These are phyloP conservation scores for Salix brachista DNA, from an alignment of 345 rosid species.

Conservation along the genomic window DNA sequence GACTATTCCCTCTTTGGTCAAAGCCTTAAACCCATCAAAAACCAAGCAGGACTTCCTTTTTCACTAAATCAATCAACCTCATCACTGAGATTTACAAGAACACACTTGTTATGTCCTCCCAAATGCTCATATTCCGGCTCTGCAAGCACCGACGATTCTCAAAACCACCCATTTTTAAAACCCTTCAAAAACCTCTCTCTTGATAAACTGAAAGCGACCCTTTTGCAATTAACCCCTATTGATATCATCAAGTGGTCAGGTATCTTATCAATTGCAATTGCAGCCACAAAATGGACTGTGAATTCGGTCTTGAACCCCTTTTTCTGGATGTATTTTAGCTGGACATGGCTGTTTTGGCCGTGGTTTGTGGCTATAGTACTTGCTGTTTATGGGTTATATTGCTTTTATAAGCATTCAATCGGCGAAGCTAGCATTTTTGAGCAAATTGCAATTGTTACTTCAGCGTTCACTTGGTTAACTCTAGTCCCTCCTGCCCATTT, in stretches of 20 bases:
- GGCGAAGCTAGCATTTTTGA: constrained; percentile 66
- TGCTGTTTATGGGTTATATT: constrained; percentile 55
- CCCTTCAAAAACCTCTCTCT: constrained; percentile 40
- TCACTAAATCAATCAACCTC: constrained; percentile 2
- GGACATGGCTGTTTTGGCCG: constrained; percentile 96
- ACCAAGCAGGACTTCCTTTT: constrained; percentile 15
- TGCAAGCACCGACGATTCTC: constrained; percentile 31
- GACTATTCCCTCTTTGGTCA: constrained; percentile 13
- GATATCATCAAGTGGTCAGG: constrained; percentile 51
- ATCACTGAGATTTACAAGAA: constrained; percentile 6
- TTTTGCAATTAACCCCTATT: constrained; percentile 43
- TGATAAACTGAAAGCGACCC: constrained; percentile 36
- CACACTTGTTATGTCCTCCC: constrained; percentile 30
- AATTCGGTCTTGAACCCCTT: constrained; percentile 56
- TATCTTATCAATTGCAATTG: constrained; percentile 47
- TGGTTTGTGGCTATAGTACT: constrained; percentile 63
- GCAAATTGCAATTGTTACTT: constrained; percentile 71
- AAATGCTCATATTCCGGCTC: constrained; percentile 51
- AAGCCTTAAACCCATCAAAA: constrained; percentile 19
- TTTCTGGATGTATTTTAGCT: constrained; percentile 91
- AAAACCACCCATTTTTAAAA: constrained; percentile 32
- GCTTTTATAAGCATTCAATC: constrained; percentile 51
- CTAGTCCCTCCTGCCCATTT: constrained; percentile 76
- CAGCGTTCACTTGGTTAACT: constrained; percentile 78
- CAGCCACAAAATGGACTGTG: constrained; percentile 55